Evolutionary conservation across 2,329 filamentous ascomycete genomes (phyloP), one percentile per base, ranked within the genome.

Genomic region (Fusarium marasasianum): DNA sequence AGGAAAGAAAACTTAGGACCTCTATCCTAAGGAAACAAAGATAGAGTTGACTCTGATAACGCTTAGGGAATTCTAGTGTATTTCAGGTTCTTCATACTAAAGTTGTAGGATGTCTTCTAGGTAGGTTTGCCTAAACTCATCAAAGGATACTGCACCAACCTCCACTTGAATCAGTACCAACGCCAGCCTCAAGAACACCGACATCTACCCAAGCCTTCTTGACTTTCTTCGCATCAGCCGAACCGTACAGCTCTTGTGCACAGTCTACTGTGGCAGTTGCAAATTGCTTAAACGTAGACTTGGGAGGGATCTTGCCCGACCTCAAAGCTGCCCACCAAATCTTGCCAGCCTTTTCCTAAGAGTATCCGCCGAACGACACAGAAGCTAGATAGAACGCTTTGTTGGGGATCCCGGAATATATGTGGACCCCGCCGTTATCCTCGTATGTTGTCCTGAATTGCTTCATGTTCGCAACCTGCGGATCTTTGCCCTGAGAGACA

Each of bases 351-450:
- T 86, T 87, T 75, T 88, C 86, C 85, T 85, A 90, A 8, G 85
- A 85, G 76, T 84, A 87, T 10, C 88, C 88, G 20, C 87, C 87
- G 71, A 90, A 84, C 4, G 80, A 82, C 9, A 82, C 78, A 4
- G 86, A 80, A 17, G 80, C 83, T 15, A 88, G 83, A 73, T 88
- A 88, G 72, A 90, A 90, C 6, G 88, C 88, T 69, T 84, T 84
- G 80, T 90, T 90, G 6, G 88, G 88, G 50, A 90, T 90, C 11
- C 88, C 88, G 11, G 87, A 89, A 79, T 85, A 88, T 55, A 87
- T 80, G 78, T 90, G 88, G 7, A 89, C 87, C 38, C 88, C 88
- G 13, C 86, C 86, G 50, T 87, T 85, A 77, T 89, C 87, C 13
- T 86, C 82, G 8, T 66, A 78, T 6, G 80, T 85, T 2, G 74